Evolutionary conservation across 768 basidiomycete genomes (phyloP), one percentile per base, ranked within the genome.

Genomic region (Amanita pallidorosea): DNA sequence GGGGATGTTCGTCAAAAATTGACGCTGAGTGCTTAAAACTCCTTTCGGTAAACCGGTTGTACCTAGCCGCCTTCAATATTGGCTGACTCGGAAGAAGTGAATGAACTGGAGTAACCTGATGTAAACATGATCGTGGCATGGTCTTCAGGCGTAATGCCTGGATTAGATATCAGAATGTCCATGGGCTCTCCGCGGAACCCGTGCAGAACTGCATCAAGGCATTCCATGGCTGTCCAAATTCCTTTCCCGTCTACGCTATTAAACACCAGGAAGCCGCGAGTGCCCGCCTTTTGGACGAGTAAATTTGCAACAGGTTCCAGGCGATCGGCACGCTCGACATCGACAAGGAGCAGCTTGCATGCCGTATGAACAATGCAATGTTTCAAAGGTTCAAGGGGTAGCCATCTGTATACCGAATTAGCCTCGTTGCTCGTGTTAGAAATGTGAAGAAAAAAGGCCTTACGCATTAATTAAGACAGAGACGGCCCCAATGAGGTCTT

Each of bases 71-170:
- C 33, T 33, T 29, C 35, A 33, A 15, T 48, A 38, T 43, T 15
- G 42, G 3, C 53, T 51, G 29, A 12, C 37, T 18, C 40, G 54
- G 51, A 43, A 44, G 15, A 33, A 45, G 51, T 55, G 61, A 23
- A 48, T 27, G 37, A 29, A 38, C 18, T 20, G 29, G n/a, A n/a
- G 53, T 59, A n/a, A 62, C 79, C 77, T 27, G 73, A 75, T 7
- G 79, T 80, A 60, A 79, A 77, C 54, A 74, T 66, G 45, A 80
- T 74, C 4, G 69, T 65, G 5, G 71, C 72, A 56, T 73, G 65
- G 55, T 80, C 79, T 53, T 80, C 74, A 9, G 70, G 70, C 5
- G 53, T 9, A 31, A 70, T 67, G 37, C 53, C 58, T 17, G 59
- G 64, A 47, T 70, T 66, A 45, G 64, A 53, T 31, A 61, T 62